phyloP scores from a whole-genome alignment of 1,139 yeast species.

The Nakaseomyces delphensis region DNA sequence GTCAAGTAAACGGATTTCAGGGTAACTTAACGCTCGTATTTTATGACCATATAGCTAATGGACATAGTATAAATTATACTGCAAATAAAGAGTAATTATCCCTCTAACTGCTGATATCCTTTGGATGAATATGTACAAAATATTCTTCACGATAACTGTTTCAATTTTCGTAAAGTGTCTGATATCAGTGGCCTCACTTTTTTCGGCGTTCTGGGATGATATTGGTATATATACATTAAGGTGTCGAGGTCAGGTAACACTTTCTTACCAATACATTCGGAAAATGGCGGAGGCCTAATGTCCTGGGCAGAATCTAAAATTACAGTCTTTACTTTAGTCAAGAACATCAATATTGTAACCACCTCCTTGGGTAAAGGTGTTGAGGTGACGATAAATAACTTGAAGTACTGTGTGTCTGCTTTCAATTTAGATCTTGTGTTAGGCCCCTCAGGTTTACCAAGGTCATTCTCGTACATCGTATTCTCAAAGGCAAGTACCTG shows the following conservation, averaged over 20 bases:
- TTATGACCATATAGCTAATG: no score
- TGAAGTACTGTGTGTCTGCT: not conserved
- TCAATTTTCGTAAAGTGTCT: not conserved
- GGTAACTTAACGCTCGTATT: no score
- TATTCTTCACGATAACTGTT: not conserved
- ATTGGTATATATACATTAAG: not conserved
- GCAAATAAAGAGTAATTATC: no score
- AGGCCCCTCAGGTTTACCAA: not conserved
- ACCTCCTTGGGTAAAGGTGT: not conserved
- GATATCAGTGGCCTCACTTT: not conserved
- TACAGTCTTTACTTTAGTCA: not conserved
- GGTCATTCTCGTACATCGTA: not conserved
- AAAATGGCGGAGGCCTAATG: not conserved
- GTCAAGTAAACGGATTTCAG: no score
- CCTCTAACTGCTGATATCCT: no score
- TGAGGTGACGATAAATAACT: not conserved
- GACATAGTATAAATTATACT: no score
- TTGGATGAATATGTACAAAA: no score
- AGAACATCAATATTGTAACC: not conserved
- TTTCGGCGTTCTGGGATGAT: not conserved
- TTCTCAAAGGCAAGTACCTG: not conserved
- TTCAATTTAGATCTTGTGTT: not conserved
- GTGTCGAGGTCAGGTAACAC: not conserved
- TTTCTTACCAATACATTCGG: not conserved
- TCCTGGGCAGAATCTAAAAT: not conserved